A percentile compares a stretch with the other conserved stretches of the same genome.
phyloP scores from a whole-genome alignment of 2,329 filamentous ascomycete genomes.

The Aspergillus sp. region DNA sequence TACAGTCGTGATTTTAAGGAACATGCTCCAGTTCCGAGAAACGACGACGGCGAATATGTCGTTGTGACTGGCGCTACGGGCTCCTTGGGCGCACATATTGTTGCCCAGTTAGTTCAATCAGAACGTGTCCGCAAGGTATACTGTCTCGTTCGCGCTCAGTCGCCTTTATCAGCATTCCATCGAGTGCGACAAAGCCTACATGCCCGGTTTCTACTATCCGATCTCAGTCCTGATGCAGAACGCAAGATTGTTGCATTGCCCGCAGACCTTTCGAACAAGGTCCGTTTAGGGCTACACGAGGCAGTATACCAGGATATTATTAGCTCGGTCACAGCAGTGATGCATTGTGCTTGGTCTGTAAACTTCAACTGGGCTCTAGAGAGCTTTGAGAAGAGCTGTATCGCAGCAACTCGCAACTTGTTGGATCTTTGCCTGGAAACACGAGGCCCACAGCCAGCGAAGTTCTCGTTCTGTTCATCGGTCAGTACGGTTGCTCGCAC shows the following conservation, averaged over 20 bases:
- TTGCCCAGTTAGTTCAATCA: conserved; percentile 48
- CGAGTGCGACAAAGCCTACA: conserved; percentile 48
- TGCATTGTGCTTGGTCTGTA: conserved; percentile 67
- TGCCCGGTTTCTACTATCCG: conserved; percentile 17
- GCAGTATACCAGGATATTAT: conserved; percentile 43
- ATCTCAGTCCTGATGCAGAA: conserved; percentile 13
- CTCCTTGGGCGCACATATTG: conserved; percentile 62
- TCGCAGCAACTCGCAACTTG: conserved; percentile 49
- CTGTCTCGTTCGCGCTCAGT: conserved; percentile 56
- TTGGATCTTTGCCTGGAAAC: conserved; percentile 38
- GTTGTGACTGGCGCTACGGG: conserved; percentile 66
- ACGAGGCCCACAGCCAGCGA: conserved; percentile 28
- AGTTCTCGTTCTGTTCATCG: conserved; percentile 37
- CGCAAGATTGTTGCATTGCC: conserved; percentile 49
- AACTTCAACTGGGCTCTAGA: conserved; percentile 60
- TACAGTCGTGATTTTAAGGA: conserved; percentile 37
- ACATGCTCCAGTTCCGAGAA: conserved; percentile 22
- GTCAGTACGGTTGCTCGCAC: conserved; percentile 20
- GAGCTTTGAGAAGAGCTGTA: conserved; percentile 56
- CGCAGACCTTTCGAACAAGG: conserved; percentile 46
- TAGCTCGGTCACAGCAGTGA: conserved; percentile 51
- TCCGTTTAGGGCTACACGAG: conserved; percentile 49
- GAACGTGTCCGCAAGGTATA: conserved; percentile 40
- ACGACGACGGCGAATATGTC: conserved; percentile 13
- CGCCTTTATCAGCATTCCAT: conserved; percentile 39